Evolutionary conservation across 2,329 filamentous ascomycete genomes (phyloP), one percentile per base, ranked within the genome.

Genomic region (Talaromyces rugulosus): DNA sequence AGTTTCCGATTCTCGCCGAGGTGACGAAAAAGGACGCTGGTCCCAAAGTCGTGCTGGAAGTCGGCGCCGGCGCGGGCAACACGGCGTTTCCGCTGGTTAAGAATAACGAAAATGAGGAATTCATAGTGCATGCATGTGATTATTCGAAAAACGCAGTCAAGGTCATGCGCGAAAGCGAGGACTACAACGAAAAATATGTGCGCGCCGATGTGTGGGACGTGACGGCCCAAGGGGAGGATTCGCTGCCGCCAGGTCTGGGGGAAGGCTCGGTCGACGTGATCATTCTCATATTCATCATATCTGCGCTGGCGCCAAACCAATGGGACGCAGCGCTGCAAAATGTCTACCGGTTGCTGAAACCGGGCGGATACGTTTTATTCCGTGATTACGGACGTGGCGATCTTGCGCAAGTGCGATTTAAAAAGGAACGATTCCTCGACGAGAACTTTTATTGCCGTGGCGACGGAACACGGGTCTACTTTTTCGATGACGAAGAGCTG

Each of bases 381-480:
- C 87, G 95, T 69, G 95, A 99, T 78, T 99, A 99, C 78, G 95
- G 95, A 62, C 86, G 93, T 73, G 95, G 95, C 36, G 95, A 99
- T 77, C 82, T 99, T 64, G 94, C 95, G 18, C 95, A 99, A 80
- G 95, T 99, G 64, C 86, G 95, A 63, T 98, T 99, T 81, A 96
- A 95, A 79, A 97, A 96, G 79, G 92, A 92, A 12, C 85, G 95
- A 47, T 98, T 94, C 71, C 83, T 99, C 72, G 91, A 92, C 61
- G 95, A 98, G 77, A 99, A 98, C 72, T 99, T 99, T 71, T 99
- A 99, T 74, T 90, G 97, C 52, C 83, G 95, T 36, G 95, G 95
- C 1, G 95, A 99, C 75, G 95, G 95, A 1, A 99, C 95, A 4
- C 85, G 95, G 6, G 95, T 99, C 0, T 99, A 98, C 77, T 99